Evolutionary conservation across 495 filamentous ascomycete species (phyloP).

Genomic region (Cercophora newfieldiana): DNA sequence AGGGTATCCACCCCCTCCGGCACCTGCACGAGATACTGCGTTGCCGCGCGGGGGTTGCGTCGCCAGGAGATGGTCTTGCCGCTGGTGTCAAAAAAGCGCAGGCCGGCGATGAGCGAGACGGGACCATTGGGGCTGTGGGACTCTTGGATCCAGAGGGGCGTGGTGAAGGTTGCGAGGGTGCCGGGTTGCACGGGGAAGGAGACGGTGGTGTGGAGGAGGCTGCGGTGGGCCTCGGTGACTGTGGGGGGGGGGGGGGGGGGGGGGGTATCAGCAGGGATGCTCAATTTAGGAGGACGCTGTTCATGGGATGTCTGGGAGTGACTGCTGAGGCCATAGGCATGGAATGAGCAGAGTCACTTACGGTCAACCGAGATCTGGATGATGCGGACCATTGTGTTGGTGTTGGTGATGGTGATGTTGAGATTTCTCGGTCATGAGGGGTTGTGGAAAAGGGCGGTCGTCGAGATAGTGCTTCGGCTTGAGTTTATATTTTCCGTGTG

Average conservation of each 20-base stretch:
- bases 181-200: not conserved
- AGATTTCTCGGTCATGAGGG: too few relatives aligned
- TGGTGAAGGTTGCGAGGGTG: not conserved
- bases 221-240: not conserved
- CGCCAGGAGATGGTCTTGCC: not conserved
- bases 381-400: not conserved
- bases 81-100: not conserved
- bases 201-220: not conserved
- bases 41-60: not conserved
- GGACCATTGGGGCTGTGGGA: not conserved
- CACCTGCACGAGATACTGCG: not conserved
- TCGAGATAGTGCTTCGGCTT: too few relatives aligned
- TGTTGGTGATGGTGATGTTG: too few relatives aligned
- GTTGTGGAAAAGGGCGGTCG: too few relatives aligned
- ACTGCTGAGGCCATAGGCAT: too few relatives aligned
- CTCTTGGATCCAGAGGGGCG: slow-evolving; percentile 1
- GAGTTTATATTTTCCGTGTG: too few relatives aligned
- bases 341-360: too few relatives aligned
- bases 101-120: not conserved
- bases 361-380: not conserved
- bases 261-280: too few relatives aligned
- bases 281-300: too few relatives aligned
- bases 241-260: too few relatives aligned
- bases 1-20: not conserved
- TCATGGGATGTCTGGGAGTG: too few relatives aligned